Conservation (phyloP, 2,329 filamentous ascomycete genomes). For the Botrytis cinerea region DNA sequence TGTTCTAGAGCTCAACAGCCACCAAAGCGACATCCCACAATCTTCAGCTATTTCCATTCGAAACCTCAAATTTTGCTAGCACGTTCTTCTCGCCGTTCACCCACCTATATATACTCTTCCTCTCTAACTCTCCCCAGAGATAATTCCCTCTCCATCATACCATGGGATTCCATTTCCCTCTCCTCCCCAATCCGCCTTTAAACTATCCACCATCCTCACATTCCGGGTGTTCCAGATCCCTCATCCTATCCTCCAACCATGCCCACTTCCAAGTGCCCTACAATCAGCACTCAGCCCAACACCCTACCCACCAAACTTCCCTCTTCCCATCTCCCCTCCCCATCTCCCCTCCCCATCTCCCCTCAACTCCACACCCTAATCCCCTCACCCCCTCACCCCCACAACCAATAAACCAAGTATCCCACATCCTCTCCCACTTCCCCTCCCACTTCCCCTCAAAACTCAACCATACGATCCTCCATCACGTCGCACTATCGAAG, state of each 20-base stretch:
- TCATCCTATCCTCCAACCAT: not conserved
- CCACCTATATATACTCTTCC: not conserved
- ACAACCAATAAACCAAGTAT: not conserved
- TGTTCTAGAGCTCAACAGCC: not conserved
- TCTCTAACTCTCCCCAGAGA: not conserved
- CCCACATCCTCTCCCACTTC: not conserved
- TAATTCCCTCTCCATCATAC: not conserved
- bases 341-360: not conserved
- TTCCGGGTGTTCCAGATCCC: not conserved
- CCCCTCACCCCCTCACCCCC: too few species aligned
- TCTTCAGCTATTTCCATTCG: not conserved
- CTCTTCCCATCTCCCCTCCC: too few species aligned
- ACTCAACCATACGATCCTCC: not conserved
- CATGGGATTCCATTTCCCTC: accelerated
- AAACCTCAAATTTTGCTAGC: not conserved
- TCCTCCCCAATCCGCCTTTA: not conserved
- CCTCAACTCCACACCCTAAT: not conserved
- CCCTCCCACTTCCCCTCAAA: not conserved
- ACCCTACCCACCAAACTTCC: not conserved
- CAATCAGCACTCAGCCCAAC: not conserved
- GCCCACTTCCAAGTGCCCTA: not conserved
- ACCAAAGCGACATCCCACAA: not conserved
- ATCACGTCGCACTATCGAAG: not conserved
- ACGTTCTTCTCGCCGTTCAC: not conserved
- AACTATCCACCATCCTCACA: not conserved